Percentiles rank a stretch among this genome's conserved stretches.
Evolutionary conservation across 129 eudicot species (phyloP).

Genomic region (Escallonia rubra): DNA sequence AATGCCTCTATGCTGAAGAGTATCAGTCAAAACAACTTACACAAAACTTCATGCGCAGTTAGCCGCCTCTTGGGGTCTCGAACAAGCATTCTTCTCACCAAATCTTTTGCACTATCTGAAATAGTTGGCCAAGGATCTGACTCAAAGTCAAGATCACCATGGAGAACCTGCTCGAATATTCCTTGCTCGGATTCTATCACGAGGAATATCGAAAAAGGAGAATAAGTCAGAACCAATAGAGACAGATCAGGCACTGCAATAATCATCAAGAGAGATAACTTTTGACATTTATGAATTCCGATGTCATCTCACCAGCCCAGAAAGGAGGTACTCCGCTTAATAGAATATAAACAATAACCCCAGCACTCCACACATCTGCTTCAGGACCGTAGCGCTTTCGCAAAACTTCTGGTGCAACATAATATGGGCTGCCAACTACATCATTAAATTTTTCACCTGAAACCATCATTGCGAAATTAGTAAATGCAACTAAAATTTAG

Average conservation of each 20-base stretch:
- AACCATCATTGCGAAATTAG: not conserved
- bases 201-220: conserved; percentile 2
- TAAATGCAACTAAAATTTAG: conserved; percentile 1
- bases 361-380: conserved; percentile 97
- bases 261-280: not conserved
- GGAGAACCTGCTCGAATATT: conserved; percentile 79
- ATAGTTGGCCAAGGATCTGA: conserved; percentile 94
- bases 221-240: not conserved
- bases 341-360: conserved; percentile 77
- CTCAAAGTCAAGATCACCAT: conserved; percentile 81
- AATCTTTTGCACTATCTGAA: conserved; percentile 83
- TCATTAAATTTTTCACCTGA: conserved; percentile 72
- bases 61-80: conserved; percentile 68
- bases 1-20: not conserved
- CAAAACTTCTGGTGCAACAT: conserved; percentile 94
- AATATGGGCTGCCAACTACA: conserved; percentile 96
- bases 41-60: conserved; percentile 78
- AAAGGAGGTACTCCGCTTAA: conserved; percentile 91
- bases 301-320: conserved; percentile 69
- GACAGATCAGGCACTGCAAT: conserved; percentile 3
- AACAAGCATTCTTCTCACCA: conserved; percentile 78
- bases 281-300: not conserved
- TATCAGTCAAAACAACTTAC: conserved; percentile 37
- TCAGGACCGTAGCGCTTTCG: conserved; percentile 86
- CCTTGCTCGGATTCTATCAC: conserved; percentile 76